Base-by-base conservation (phyloP, 2,329 filamentous ascomycete genomes). In the Cladosporium sp. region DNA sequence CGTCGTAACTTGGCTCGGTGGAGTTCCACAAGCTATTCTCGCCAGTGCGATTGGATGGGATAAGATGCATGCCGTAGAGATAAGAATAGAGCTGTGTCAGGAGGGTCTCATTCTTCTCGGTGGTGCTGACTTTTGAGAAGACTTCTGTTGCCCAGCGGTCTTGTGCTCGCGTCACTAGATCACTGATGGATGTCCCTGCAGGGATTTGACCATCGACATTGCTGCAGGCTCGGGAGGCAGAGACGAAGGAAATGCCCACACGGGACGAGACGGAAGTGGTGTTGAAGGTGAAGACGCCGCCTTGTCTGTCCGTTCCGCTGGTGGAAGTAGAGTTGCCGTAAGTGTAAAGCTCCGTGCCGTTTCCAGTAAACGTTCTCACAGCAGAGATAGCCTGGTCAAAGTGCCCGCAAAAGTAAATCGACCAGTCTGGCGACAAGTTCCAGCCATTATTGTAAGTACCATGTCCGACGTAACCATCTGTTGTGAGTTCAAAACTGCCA, bases 231-330 rank as follows among this genome's bases (percentile, higher is more conserved):
- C 88, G 83, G 4, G 80, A 77, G 0, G 82, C 76, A 0, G 87
- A 90, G 26, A 90, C 84, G 76, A 88, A 91, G 0, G 88, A 91
- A 11, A 91, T 85, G 0, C 88, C 89, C 0, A 91, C 86, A 54
- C 84, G 79, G 0, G 84, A 87, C 21, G 77, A 80, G 24, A 87
- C 71, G 2, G 75, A 75, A 0, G 73, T 73, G 10, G 72, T 69
- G 3, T 76, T 76, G 68, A 76, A 86, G 1, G 76, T 78, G 68
- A 86, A 86, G 1, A 85, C 70, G 1, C 81, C 82, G 0, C 83
- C 83, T 61, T 71, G 70, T 41, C 70, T 58, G 18, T 65, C 59
- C 1, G 66, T 68, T 18, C 67, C 66, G 32, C 65, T 66, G 28
- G 65, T 68, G 4, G 59, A 41, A 11, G 32, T 38, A 18, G 55